phyloP scores from a whole-genome alignment of 2,329 filamentous ascomycete species.

The Aspergillus hortae region DNA sequence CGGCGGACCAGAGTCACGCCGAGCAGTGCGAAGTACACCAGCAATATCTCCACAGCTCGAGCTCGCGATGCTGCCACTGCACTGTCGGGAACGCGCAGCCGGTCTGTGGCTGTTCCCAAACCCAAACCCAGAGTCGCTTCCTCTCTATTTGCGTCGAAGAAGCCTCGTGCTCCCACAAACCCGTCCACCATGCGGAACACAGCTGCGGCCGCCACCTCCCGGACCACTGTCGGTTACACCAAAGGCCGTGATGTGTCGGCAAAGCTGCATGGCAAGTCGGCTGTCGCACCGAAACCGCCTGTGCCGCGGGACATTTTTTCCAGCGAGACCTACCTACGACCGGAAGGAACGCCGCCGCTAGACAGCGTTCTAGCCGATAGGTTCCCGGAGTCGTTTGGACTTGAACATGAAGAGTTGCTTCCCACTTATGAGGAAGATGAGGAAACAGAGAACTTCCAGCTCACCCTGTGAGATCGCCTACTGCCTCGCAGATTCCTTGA shows the following conservation, averaged over 20 bases:
- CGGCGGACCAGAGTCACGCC: conserved; percentile 25
- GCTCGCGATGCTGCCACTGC: conserved; percentile 40
- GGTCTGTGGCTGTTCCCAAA: conserved; percentile 26
- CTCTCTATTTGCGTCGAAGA: conserved; percentile 32
- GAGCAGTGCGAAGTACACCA: conserved; percentile 19
- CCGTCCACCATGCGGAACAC: conserved; percentile 55
- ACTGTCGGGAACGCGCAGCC: conserved; percentile 32
- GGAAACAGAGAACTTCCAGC: conserved; percentile 37
- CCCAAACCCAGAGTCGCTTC: conserved; percentile 36
- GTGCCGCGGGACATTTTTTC: conserved; percentile 31
- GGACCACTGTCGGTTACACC: conserved; percentile 80
- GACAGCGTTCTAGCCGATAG: conserved; percentile 44
- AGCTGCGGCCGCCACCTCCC: conserved; percentile 65
- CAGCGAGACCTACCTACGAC: conserved; percentile 41
- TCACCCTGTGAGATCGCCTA: conserved; percentile 29
- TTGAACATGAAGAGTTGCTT: conserved; percentile 29
- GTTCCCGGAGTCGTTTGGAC: conserved; percentile 37
- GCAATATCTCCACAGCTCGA: conserved; percentile 37
- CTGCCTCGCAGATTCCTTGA: neutral
- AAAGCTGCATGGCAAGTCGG: conserved; percentile 24
- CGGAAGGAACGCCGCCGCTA: conserved; percentile 40
- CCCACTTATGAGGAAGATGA: conserved; percentile 38
- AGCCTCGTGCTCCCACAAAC: conserved; percentile 47
- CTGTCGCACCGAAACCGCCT: conserved; percentile 19
- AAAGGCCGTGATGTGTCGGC: conserved; percentile 59